Conservation (phyloP, 2,329 filamentous ascomycete genomes). For the Microcyclospora pomicola region DNA sequence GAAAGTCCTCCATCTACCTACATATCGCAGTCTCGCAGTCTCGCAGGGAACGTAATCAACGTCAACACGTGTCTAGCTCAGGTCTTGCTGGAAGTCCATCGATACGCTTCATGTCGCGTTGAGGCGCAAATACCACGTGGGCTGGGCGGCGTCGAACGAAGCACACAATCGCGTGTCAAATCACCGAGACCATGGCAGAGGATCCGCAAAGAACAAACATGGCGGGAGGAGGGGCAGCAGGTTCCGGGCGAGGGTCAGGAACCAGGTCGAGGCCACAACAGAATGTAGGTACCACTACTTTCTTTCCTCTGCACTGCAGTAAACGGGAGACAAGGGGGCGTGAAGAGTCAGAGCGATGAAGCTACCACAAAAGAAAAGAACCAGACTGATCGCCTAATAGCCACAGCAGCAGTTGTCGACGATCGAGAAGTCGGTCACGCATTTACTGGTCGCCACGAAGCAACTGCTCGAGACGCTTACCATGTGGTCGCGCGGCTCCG, state of each 20-base stretch:
- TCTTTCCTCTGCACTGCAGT: neutral
- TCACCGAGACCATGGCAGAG: neutral
- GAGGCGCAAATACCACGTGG: too few relatives aligned
- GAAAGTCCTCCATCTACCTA: too few relatives aligned
- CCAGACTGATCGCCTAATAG: conserved; percentile 28
- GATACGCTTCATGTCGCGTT: too few relatives aligned
- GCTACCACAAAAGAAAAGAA: neutral
- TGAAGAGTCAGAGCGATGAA: too few relatives aligned
- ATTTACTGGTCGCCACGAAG: conserved; percentile 93
- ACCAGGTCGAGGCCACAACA: conserved; percentile 10
- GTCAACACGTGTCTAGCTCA: too few relatives aligned
- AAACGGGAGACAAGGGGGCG: too few relatives aligned
- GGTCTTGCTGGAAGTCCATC: too few relatives aligned
- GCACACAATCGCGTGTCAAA: too few relatives aligned
- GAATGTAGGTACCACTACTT: conserved; percentile 10
- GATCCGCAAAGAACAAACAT: neutral
- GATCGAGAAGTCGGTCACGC: conserved; percentile 97
- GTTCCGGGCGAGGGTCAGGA: conserved; percentile 13
- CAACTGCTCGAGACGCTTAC: conserved; percentile 94
- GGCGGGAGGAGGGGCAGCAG: conserved; percentile 2
- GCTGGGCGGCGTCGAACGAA: too few relatives aligned
- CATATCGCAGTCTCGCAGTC: too few relatives aligned
- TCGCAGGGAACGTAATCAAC: too few relatives aligned
- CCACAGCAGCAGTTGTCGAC: conserved; percentile 70
- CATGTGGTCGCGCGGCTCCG: conserved; percentile 87